Conservation (phyloP, 208 protist species). For the Trypanosoma scelopori region DNA sequence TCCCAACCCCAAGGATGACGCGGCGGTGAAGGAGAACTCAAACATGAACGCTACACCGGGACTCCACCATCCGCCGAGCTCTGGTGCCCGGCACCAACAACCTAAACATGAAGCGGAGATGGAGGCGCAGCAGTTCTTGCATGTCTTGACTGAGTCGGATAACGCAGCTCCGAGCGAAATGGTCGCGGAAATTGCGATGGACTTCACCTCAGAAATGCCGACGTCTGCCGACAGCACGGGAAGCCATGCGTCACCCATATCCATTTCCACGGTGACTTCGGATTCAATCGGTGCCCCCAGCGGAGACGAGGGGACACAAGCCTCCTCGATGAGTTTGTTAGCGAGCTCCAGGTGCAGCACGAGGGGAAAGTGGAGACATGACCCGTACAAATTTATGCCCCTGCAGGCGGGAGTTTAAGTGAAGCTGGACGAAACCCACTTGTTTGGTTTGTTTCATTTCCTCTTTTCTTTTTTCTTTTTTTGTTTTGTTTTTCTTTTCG, state of each 20-base stretch:
- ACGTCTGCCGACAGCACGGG: no score
- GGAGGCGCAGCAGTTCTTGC: no score
- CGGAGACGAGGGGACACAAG: slow-evolving; percentile 3
- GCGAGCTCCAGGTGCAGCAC: background rate
- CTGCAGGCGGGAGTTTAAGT: background rate
- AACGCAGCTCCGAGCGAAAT: no score
- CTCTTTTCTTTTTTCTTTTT: slow-evolving; percentile 13
- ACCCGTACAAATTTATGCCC: slow-evolving; percentile 3
- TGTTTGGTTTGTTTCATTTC: slow-evolving; percentile 13
- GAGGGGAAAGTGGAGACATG: slow-evolving; percentile 1
- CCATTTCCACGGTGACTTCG: background rate
- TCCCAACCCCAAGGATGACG: no score
- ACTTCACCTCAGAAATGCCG: no score
- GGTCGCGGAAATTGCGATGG: no score
- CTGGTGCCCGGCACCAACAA: no score
- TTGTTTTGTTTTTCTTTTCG: slow-evolving; percentile 13
- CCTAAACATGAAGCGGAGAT: no score
- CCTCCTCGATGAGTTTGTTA: background rate
- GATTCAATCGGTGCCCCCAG: slow-evolving; percentile 1
- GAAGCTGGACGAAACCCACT: background rate
- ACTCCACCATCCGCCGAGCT: no score
- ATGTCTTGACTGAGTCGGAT: no score
- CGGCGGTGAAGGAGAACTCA: no score
- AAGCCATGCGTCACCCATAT: background rate
- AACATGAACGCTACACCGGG: no score